phyloP scores from a whole-genome alignment of 108 stramenopile genomes.

The Skeletonema menzelii region DNA sequence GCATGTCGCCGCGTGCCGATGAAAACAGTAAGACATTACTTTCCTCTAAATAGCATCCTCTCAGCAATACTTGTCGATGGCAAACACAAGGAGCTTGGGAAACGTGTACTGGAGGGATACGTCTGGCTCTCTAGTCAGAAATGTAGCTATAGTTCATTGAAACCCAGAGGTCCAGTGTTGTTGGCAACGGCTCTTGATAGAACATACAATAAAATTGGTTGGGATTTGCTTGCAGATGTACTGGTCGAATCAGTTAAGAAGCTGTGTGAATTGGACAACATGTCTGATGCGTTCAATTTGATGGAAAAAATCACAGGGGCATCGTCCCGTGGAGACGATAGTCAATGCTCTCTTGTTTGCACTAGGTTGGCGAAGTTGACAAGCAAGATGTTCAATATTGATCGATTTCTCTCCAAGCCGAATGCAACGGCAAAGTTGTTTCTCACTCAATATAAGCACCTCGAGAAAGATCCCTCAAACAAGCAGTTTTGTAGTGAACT shows the following conservation, averaged over 20 bases:
- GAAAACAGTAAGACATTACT: not conserved
- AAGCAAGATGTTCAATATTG: not conserved
- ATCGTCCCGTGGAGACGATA: not conserved
- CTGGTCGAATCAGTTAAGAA: conserved; percentile 5
- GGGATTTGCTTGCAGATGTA: not conserved
- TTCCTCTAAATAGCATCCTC: not conserved
- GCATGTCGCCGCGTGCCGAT: not conserved
- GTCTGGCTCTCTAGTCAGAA: conserved; percentile 5
- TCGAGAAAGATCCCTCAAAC: not conserved
- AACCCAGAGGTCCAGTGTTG: not conserved
- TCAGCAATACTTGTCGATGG: not conserved
- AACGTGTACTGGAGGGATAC: conserved; percentile 1
- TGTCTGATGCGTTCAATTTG: not conserved
- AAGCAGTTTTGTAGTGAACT: not conserved
- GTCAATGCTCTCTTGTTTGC: conserved; percentile 1
- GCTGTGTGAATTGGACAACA: not conserved
- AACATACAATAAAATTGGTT: conserved; percentile 6
- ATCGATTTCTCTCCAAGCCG: not conserved
- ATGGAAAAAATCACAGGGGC: not conserved
- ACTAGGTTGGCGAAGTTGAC: not conserved
- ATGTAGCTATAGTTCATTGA: not conserved
- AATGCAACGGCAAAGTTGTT: not conserved
- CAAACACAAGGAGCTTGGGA: not conserved
- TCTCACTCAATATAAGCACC: not conserved
- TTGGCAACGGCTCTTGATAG: not conserved